Conservation (phyloP, 768 basidiomycete genomes). For the Termitomyces bulborhizus region DNA sequence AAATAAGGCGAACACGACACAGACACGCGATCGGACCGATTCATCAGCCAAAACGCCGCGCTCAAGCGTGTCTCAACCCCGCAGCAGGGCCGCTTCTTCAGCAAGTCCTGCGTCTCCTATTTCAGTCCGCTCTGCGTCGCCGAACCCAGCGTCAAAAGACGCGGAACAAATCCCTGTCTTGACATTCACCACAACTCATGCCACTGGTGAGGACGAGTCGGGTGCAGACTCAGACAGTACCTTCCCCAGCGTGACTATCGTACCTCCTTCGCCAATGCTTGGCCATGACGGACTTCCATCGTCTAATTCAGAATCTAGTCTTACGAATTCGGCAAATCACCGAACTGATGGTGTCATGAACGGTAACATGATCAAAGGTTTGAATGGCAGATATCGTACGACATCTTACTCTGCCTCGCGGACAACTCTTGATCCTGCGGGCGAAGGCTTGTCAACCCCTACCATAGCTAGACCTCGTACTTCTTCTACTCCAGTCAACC, state of each 20-base stretch:
- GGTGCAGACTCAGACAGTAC: conserved; percentile 23
- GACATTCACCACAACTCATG: conserved; percentile 18
- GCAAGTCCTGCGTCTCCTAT: conserved; percentile 9
- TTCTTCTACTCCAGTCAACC: conserved; percentile 5
- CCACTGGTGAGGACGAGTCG: conserved; percentile 10
- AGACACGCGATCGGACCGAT: conserved; percentile 25
- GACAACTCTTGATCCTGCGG: conserved; percentile 10
- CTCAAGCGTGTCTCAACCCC: conserved; percentile 10
- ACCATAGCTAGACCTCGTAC: conserved; percentile 14
- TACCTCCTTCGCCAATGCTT: conserved; percentile 38
- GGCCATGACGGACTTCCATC: conserved; percentile 19
- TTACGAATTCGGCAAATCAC: conserved; percentile 9
- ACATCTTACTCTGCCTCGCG: conserved; percentile 12
- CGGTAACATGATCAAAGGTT: conserved; percentile 10
- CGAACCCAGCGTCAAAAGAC: conserved; percentile 6
- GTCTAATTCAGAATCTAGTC: conserved; percentile 19
- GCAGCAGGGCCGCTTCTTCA: conserved; percentile 19
- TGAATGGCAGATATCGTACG: conserved; percentile 15
- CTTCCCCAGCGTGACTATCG: conserved; percentile 36
- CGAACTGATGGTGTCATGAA: conserved; percentile 15
- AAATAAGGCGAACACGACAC: conserved; percentile 19
- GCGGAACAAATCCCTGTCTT: conserved; percentile 9
- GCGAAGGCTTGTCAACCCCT: conserved; percentile 16
- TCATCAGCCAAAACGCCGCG: conserved; percentile 21
- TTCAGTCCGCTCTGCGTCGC: conserved; percentile 1